Conservation (phyloP, 306 rosid genomes). For the Hippophae tibetana region DNA sequence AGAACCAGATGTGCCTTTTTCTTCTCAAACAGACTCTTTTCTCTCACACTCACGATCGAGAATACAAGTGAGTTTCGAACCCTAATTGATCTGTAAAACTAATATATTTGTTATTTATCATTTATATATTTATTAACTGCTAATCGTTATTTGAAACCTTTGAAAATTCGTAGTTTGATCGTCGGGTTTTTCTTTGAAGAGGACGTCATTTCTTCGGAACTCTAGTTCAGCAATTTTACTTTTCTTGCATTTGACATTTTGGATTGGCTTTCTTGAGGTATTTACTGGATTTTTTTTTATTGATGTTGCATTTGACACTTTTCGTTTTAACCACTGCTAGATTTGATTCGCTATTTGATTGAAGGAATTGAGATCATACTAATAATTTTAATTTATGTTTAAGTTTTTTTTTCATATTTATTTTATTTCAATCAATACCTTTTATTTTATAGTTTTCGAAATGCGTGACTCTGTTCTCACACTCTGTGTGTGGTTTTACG, state of each 20-base stretch:
- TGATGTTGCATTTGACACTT: slow-evolving; percentile 10
- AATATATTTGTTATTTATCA: neutral
- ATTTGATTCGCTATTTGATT: neutral
- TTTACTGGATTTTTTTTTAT: neutral
- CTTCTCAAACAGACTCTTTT: neutral
- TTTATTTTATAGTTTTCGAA: slow-evolving; percentile 10
- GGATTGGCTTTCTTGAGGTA: neutral
- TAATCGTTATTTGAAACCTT: neutral
- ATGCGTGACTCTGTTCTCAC: neutral
- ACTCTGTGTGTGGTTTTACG: no score
- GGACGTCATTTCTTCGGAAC: neutral
- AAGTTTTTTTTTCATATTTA: neutral
- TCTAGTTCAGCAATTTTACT: slow-evolving; percentile 7
- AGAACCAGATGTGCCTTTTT: neutral
- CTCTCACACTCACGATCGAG: neutral
- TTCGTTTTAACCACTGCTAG: neutral
- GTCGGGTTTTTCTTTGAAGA: neutral
- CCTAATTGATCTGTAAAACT: no score
- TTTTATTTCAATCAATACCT: neutral
- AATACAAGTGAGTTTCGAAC: no score
- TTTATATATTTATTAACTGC: neutral
- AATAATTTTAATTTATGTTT: neutral
- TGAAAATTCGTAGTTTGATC: neutral
- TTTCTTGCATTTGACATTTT: neutral
- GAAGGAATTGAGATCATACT: neutral